These are phyloP conservation scores for Vickermania spadyakhi DNA, from an alignment of 208 protist genomes.

Conservation along the genomic window DNA sequence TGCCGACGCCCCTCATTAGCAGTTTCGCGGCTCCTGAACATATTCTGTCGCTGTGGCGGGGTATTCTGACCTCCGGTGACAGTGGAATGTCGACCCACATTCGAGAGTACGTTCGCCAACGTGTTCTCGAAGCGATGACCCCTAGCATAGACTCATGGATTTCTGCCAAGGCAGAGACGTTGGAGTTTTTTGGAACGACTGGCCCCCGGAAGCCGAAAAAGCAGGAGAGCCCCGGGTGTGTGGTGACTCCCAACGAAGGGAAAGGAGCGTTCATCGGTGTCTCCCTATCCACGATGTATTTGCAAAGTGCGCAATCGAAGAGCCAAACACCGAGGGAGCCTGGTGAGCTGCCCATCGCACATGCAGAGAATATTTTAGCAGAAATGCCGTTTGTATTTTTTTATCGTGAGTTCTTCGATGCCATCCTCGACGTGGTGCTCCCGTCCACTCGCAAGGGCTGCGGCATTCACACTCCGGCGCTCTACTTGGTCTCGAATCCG, in stretches of 20 bases:
- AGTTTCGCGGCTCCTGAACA: slow-evolving; percentile 40
- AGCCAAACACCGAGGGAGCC: background rate
- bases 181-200: slow-evolving; percentile 51
- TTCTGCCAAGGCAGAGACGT: slow-evolving; percentile 38
- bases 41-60: slow-evolving; percentile 52
- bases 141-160: slow-evolving; percentile 49
- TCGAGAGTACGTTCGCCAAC: slow-evolving; percentile 40
- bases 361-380: slow-evolving; percentile 24
- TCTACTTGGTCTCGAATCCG: slow-evolving; percentile 46
- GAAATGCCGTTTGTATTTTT: slow-evolving; percentile 55
- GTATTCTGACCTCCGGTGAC: slow-evolving; percentile 24
- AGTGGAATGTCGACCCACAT: slow-evolving; percentile 9
- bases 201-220: slow-evolving; percentile 10
- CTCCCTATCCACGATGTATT: slow-evolving; percentile 40
- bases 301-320: slow-evolving; percentile 12
- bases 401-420: slow-evolving; percentile 54
- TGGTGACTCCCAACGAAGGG: slow-evolving; percentile 20
- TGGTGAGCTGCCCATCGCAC: background rate
- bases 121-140: slow-evolving; percentile 45
- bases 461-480: slow-evolving; percentile 25
- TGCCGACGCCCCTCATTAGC: slow-evolving; percentile 33
- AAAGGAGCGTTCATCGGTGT: slow-evolving; percentile 23
- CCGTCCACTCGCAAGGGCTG: slow-evolving; percentile 12
- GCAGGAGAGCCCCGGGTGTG: background rate
- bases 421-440: slow-evolving; percentile 42